Evolutionary conservation across 441 rosid genomes (phyloP), one percentile per base, ranked within the genome.

Genomic region (Eugenia klotzschiana): DNA sequence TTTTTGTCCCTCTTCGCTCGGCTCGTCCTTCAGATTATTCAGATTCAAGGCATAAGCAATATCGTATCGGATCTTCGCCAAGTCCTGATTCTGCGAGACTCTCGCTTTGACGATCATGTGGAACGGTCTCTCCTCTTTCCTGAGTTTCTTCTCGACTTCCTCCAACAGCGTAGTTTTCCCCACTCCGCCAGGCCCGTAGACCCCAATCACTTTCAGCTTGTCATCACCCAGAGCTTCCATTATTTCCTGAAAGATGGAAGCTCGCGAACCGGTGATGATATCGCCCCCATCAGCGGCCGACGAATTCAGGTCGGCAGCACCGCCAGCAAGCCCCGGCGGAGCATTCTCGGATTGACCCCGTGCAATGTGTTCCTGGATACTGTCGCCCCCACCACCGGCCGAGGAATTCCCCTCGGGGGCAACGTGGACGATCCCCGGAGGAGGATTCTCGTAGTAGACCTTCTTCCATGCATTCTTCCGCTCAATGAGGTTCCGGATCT

Each of bases 51-150:
- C 7, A 0, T 10, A 2, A 55, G 29, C 60, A 1, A 55, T 55
- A 0, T 55, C 0, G 3, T 0, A 0, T 55, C 1, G 7, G 7
- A 55, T 55, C 0, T 55, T 11, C 0, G 0, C 12, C 4, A 11
- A n/a, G 2, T n/a, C 60, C 0, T 15, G 60, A n/a, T 1, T 55
- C 16, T 1, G 29, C 3, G 60, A 56, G 4, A 56, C 33, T 56
- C 13, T 0, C 18, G 4, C 1, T 25, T 25, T 56, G 18, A 12
- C 4, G 18, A 25, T 56, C 18, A 25, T 56, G 29, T 1, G 0
- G 29, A 56, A 25, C 8, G 16, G 33, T 25, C 0, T 56, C 1
- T 8, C 18, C 8, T 5, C 33, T 56, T 56, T 25, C 0, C 1
- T 25, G 8, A 25, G 33, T 13, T 57, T 26, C 69, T 26, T 0